Conservation (phyloP, 1,284 basidiomycete species). For the Sutorius eximius region DNA sequence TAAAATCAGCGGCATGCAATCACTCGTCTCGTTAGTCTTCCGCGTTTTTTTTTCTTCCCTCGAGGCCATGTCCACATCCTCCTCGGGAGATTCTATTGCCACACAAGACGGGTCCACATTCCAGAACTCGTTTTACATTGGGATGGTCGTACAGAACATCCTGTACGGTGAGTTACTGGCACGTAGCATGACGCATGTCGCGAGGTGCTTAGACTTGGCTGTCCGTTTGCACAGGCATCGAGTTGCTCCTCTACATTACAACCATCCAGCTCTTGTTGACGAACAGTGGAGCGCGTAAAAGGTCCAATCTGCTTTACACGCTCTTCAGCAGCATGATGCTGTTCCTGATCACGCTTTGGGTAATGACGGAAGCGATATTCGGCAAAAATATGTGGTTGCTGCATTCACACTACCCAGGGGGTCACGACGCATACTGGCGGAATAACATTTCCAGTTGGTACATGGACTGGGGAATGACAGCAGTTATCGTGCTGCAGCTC, state of each 20-base stretch:
- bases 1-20: neutral
- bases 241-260: conserved; percentile 24
- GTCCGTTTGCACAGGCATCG: conserved; percentile 14
- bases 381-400: conserved; percentile 26
- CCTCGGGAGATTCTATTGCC: neutral
- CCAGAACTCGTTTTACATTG: conserved; percentile 23
- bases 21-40: neutral
- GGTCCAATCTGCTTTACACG: conserved; percentile 10
- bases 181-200: too few species aligned
- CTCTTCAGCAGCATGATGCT: conserved; percentile 26
- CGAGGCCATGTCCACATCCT: neutral
- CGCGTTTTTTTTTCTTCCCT: neutral
- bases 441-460: conserved; percentile 23
- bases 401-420: conserved; percentile 12
- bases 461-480: conserved; percentile 14
- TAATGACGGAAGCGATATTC: conserved; percentile 11
- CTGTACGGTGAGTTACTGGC: conserved; percentile 26
- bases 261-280: conserved; percentile 19
- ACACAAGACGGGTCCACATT: neutral
- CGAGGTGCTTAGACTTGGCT: neutral
- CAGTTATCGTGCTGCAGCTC: conserved; percentile 20
- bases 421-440: conserved; percentile 16
- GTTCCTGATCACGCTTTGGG: conserved; percentile 23
- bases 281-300: conserved; percentile 2
- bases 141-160: conserved; percentile 22